A percentile compares a stretch with the other conserved stretches of the same genome.
Evolutionary conservation across 768 basidiomycete species (phyloP).

Genomic region (Tulasnella sp.): DNA sequence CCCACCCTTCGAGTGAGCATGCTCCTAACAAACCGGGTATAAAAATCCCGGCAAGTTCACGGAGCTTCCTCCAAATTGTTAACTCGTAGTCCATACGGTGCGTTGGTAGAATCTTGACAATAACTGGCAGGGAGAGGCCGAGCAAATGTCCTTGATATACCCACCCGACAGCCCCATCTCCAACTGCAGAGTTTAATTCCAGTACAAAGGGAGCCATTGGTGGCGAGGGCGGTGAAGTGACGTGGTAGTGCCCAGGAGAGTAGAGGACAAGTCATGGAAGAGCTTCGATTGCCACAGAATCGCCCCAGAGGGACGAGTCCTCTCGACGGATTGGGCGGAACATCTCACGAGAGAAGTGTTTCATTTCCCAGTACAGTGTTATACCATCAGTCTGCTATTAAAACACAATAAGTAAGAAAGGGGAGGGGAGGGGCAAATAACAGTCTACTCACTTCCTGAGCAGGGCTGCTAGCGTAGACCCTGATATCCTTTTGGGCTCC

Average conservation of each 20-base stretch:
- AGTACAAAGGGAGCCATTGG: background rate
- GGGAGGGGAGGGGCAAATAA: background rate
- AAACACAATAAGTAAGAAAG: background rate
- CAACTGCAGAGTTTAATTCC: background rate
- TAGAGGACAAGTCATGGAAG: background rate
- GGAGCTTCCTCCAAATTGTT: background rate
- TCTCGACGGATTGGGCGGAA: background rate
- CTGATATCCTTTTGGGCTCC: background rate
- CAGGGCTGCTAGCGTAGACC: background rate
- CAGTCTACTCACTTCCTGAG: background rate
- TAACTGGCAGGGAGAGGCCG: background rate
- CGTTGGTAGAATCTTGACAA: background rate
- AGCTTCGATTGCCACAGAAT: background rate
- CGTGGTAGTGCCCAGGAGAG: background rate
- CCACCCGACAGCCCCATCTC: background rate
- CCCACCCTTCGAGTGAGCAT: background rate
- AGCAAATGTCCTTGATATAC: background rate
- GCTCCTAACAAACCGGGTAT: background rate
- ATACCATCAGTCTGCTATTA: background rate
- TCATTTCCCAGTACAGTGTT: background rate
- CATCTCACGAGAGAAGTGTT: background rate
- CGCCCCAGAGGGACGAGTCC: background rate
- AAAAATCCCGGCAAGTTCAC: background rate
- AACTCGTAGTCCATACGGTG: background rate
- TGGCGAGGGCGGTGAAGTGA: background rate